A percentile compares a stretch with the other conserved stretches of the same genome.
These are phyloP conservation scores for Avena atlantica DNA, from an alignment of 176 grass and related monocot species.

Conservation along the genomic window DNA sequence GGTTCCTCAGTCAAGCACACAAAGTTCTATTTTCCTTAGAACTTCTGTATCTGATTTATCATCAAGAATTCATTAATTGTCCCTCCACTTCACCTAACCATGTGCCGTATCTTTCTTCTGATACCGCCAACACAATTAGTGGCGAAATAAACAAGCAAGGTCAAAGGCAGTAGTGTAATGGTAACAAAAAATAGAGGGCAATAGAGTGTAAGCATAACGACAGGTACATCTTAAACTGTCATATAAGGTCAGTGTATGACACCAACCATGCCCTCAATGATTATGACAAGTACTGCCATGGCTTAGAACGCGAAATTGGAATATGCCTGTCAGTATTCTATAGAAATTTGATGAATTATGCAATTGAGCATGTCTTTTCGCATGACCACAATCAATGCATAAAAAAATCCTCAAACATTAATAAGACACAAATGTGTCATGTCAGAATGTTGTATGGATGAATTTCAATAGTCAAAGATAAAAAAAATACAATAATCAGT, in stretches of 20 bases:
- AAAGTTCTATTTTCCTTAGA: background rate
- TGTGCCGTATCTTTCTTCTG: constrained; percentile 8
- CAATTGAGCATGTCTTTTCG: background rate
- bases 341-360: background rate
- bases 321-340: constrained; percentile 3
- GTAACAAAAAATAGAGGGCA: background rate
- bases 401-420: background rate
- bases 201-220: background rate
- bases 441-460: background rate
- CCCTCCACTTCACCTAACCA: constrained; percentile 9
- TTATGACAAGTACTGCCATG: constrained; percentile 10
- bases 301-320: background rate
- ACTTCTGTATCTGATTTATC: constrained; percentile 19
- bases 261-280: constrained; percentile 28
- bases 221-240: constrained; percentile 27
- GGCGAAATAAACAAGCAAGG: constrained; percentile 22
- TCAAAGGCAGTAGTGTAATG: constrained; percentile 6
- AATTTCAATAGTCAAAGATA: constrained; percentile 5
- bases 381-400: background rate
- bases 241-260: constrained; percentile 27
- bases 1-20: constrained; percentile 10
- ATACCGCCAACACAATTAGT: background rate
- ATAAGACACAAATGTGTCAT: background rate
- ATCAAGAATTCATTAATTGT: background rate
- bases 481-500: background rate